A percentile compares a stretch with the other conserved stretches of the same genome.
phyloP scores from a whole-genome alignment of 768 basidiomycete genomes.

The Tylopilus vinaceipallidus region DNA sequence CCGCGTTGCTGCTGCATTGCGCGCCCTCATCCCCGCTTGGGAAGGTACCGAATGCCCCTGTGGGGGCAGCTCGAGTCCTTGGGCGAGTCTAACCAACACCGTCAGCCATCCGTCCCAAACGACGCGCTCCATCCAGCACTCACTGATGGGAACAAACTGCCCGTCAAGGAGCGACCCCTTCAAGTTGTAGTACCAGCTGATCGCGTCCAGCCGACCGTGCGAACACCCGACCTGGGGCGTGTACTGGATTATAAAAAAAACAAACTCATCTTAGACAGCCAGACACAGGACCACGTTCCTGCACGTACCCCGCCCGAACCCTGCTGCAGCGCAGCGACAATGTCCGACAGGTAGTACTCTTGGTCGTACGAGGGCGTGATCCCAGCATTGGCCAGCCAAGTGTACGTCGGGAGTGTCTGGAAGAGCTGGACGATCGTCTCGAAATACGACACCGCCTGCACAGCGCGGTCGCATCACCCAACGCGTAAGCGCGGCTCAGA shows the following conservation, averaged over 20 bases:
- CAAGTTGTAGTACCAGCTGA: slow-evolving; percentile 64
- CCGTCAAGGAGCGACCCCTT: slow-evolving; percentile 67
- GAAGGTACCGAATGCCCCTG: slow-evolving; percentile 57
- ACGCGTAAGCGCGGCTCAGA: not conserved
- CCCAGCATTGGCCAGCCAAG: slow-evolving; percentile 69
- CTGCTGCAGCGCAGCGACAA: slow-evolving; percentile 53
- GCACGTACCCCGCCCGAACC: slow-evolving; percentile 46
- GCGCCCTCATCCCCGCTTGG: slow-evolving; percentile 40
- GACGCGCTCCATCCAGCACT: slow-evolving; percentile 7
- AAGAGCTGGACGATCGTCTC: slow-evolving; percentile 55
- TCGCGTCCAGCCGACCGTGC: slow-evolving; percentile 36
- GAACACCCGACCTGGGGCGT: slow-evolving; percentile 51
- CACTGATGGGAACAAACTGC: slow-evolving; percentile 57
- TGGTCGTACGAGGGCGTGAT: slow-evolving; percentile 59
- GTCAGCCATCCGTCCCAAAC: not conserved
- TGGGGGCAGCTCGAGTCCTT: slow-evolving; percentile 51
- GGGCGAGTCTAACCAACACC: slow-evolving; percentile 49
- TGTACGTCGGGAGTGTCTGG: slow-evolving; percentile 69
- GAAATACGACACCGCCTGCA: slow-evolving; percentile 66
- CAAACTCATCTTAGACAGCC: not conserved
- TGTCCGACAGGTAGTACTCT: slow-evolving; percentile 54
- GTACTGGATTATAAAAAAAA: slow-evolving; percentile 33
- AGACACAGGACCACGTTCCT: not conserved
- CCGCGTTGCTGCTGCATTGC: too few species aligned
- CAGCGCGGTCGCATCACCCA: not conserved